Percentiles rank a stretch among this genome's conserved stretches.
Conservation (phyloP, 2,329 filamentous ascomycete genomes). For the Eutypa lata region DNA sequence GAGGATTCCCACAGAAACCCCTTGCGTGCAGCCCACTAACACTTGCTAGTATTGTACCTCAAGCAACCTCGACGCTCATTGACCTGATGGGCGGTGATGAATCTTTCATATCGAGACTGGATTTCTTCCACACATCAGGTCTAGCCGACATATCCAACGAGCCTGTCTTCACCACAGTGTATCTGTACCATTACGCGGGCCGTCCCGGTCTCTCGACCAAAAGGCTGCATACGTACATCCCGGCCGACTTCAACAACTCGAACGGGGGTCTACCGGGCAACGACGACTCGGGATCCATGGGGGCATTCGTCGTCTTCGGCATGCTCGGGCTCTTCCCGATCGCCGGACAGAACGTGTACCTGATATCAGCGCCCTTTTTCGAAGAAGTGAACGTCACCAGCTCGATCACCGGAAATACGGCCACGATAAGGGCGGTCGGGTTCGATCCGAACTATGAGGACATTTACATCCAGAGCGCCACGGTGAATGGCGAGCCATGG, state of each 20-base stretch:
- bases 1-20: conserved; percentile 30
- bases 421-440: conserved; percentile 52
- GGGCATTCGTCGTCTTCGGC: conserved; percentile 53
- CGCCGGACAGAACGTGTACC: conserved; percentile 59
- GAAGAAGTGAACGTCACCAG: conserved; percentile 49
- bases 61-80: conserved; percentile 43
- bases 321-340: conserved; percentile 63
- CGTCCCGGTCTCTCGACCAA: conserved; percentile 47
- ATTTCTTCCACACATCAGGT: conserved; percentile 49
- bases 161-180: conserved; percentile 57
- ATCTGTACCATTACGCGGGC: conserved; percentile 61
- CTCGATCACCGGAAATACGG: conserved; percentile 50
- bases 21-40: conserved; percentile 9
- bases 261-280: conserved; percentile 58
- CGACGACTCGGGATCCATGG: conserved; percentile 64
- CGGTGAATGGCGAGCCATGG: conserved; percentile 51
- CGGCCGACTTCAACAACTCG: conserved; percentile 56
- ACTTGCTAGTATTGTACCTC: conserved; percentile 32
- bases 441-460: conserved; percentile 54
- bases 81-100: conserved; percentile 50
- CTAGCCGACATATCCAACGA: conserved; percentile 42
- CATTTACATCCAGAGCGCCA: conserved; percentile 58
- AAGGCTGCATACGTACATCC: conserved; percentile 59
- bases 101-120: conserved; percentile 49
- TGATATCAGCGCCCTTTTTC: conserved; percentile 63